A percentile compares a stretch with the other conserved stretches of the same genome.
phyloP scores from a whole-genome alignment of 768 basidiomycete genomes.

The Hydnum rufescens region DNA sequence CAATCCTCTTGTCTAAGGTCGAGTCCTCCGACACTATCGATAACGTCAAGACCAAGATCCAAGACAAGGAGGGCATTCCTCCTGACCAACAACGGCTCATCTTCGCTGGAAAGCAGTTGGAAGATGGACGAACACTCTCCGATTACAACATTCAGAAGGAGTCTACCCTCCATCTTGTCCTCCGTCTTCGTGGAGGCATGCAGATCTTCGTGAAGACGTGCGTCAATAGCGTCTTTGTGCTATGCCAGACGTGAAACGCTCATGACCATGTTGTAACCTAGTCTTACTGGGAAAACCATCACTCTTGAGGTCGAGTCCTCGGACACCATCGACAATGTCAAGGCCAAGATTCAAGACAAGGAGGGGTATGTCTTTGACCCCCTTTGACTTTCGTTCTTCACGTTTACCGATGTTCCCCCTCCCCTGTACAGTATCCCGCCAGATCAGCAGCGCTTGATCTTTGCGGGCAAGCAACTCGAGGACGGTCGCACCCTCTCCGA shows the following conservation, averaged over 20 bases:
- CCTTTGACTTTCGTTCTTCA: too few relatives aligned
- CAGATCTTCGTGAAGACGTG: conserved; percentile 27
- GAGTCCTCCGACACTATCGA: conserved; percentile 12
- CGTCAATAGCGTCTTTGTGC: conserved; percentile 8
- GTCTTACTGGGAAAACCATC: conserved; percentile 27
- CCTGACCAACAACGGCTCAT: conserved; percentile 92
- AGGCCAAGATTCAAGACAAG: conserved; percentile 16
- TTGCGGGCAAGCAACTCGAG: conserved; percentile 87
- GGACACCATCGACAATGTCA: conserved; percentile 22
- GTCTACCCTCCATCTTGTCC: conserved; percentile 81
- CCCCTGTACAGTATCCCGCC: too few relatives aligned
- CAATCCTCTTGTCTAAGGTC: too few relatives aligned
- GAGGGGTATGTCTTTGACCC: conserved; percentile 12
- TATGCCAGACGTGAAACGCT: neutral
- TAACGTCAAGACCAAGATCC: conserved; percentile 12
- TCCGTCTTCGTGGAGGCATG: conserved; percentile 25
- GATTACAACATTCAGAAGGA: conserved; percentile 99
- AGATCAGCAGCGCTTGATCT: conserved; percentile 32
- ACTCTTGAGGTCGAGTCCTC: conserved; percentile 23
- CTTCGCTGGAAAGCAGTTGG: conserved; percentile 98
- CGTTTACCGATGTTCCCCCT: neutral
- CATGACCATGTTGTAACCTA: conserved; percentile 5
- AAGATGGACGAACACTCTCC: conserved; percentile 89
- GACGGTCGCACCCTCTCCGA: conserved; percentile 70
- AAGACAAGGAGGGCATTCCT: conserved; percentile 13